Conservation (phyloP, 345 rosid genomes). For the Euclidium syriacum region DNA sequence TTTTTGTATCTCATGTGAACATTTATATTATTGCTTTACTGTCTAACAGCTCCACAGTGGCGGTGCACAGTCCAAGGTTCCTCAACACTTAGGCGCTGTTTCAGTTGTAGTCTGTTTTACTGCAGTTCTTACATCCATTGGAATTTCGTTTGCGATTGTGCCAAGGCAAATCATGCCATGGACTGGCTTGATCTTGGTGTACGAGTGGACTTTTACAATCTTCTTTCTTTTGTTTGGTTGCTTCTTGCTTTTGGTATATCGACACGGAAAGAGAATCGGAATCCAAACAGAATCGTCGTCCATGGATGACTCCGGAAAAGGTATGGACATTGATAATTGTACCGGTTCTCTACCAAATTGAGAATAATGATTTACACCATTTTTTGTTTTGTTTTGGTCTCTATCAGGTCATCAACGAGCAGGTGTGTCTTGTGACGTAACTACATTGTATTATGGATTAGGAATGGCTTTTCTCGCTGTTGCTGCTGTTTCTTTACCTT, state of each 20-base stretch:
- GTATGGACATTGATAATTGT: slow-evolving; percentile 22
- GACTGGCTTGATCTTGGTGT: slow-evolving; percentile 84
- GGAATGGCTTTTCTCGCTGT: slow-evolving; percentile 69
- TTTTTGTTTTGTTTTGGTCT: slow-evolving; percentile 4
- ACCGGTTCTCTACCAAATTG: background rate
- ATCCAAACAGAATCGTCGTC: slow-evolving; percentile 45
- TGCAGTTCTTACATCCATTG: slow-evolving; percentile 49
- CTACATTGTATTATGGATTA: slow-evolving; percentile 56
- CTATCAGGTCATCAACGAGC: slow-evolving; percentile 67
- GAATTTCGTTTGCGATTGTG: slow-evolving; percentile 54
- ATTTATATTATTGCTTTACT: background rate
- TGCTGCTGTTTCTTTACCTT: slow-evolving; percentile 71
- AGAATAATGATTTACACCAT: background rate
- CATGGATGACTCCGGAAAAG: slow-evolving; percentile 68
- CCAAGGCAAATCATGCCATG: slow-evolving; percentile 92
- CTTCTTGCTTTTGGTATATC: slow-evolving; percentile 59
- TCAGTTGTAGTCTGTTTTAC: slow-evolving; percentile 55
- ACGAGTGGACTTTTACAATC: slow-evolving; percentile 83
- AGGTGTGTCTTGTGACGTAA: slow-evolving; percentile 44
- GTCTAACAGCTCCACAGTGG: slow-evolving; percentile 39
- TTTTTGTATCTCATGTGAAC: background rate
- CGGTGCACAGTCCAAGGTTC: slow-evolving; percentile 51
- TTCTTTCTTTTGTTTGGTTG: slow-evolving; percentile 64
- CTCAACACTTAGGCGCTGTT: slow-evolving; percentile 61
- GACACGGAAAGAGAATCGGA: slow-evolving; percentile 58